Base-by-base conservation (phyloP, 768 basidiomycete genomes). In the Leccinum longicurvipes region DNA sequence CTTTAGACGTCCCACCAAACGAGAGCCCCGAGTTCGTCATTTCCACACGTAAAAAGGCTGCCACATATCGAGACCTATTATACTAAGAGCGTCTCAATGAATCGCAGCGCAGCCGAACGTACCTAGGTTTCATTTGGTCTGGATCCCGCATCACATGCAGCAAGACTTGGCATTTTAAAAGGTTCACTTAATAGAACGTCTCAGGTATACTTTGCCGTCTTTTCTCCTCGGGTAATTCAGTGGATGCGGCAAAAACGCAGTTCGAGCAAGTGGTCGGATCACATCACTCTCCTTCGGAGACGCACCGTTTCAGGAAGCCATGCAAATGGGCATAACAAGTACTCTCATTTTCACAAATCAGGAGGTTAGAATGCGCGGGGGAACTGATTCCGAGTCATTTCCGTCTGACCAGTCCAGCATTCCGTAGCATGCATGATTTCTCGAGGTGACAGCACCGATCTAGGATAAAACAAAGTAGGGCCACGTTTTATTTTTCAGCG, bases 251-350 rank as follows among this genome's bases (percentile, higher is more conserved):
- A 47, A 19, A n/a, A 12, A 31, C 27, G 17, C 49, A 46, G 46
- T 34, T 42, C 11, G 10, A 29, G 42, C 31, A 19, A 32, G 31
- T 49, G 41, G 47, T 51, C 41, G 46, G 59, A 51, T 60, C 57
- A 49, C 46, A 46, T 36, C 17, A 27, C 19, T 15, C 12, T 11
- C 25, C 44, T 21, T 14, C 21, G 24, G 48, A 29, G 21, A 28
- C 15, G 29, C 36, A 7, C 6, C 24, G 19, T 45, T 34, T 41
- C 36, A 27, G 34, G 51, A 47, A 45, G 23, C 44, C 25, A 47
- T 39, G n/a, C 27, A 10, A 14, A 42, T 17, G 15, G 32, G 48
- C 28, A 32, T 28, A 14, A 31, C 17, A 58, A n/a, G 19, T 27
- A 29, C 45, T 36, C 8, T 11, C 42, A 14, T 47, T 9, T 25